These are phyloP conservation scores for Neostapfia colusana DNA, from an alignment of 176 grass and related monocot genomes.

Conservation along the genomic window DNA sequence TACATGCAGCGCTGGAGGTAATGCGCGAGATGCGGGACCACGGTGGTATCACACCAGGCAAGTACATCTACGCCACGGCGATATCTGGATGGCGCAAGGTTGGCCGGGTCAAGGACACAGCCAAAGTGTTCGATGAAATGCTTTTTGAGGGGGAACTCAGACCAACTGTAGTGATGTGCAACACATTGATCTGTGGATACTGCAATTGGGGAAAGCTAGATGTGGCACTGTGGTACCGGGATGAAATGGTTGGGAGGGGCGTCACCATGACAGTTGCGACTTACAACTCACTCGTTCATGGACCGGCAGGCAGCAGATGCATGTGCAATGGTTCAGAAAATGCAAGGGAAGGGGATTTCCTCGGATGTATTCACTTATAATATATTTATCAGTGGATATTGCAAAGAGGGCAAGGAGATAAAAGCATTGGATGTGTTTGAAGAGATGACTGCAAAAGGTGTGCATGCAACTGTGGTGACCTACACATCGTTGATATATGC, in stretches of 20 bases:
- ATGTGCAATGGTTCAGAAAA: slow-evolving; percentile 46
- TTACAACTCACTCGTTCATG: slow-evolving; percentile 50
- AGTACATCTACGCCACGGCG: slow-evolving; percentile 44
- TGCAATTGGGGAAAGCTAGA: slow-evolving; percentile 32
- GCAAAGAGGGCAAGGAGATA: too few relatives aligned
- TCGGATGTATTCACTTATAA: slow-evolving; percentile 62
- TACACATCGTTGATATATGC: too few relatives aligned
- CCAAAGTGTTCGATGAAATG: slow-evolving; percentile 56
- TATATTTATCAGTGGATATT: slow-evolving; percentile 75
- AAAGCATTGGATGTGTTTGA: too few relatives aligned
- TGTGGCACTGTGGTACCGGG: slow-evolving; percentile 43
- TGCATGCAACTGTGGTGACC: too few relatives aligned
- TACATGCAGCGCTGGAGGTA: slow-evolving; percentile 39
- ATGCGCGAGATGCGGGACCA: slow-evolving; percentile 35
- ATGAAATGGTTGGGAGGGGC: slow-evolving; percentile 45
- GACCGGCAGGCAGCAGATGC: slow-evolving; percentile 29
- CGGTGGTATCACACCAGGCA: slow-evolving; percentile 36
- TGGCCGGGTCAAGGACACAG: slow-evolving; percentile 31
- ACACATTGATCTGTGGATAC: too few relatives aligned
- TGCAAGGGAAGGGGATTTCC: slow-evolving; percentile 46
- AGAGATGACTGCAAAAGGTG: too few relatives aligned
- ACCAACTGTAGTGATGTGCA: slow-evolving; percentile 44
- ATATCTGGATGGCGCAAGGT: slow-evolving; percentile 46
- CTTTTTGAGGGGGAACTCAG: slow-evolving; percentile 10
- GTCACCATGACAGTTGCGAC: slow-evolving; percentile 32